Evolutionary conservation across 2,329 filamentous ascomycete species (phyloP).

Genomic region (Fusarium temperatum): DNA sequence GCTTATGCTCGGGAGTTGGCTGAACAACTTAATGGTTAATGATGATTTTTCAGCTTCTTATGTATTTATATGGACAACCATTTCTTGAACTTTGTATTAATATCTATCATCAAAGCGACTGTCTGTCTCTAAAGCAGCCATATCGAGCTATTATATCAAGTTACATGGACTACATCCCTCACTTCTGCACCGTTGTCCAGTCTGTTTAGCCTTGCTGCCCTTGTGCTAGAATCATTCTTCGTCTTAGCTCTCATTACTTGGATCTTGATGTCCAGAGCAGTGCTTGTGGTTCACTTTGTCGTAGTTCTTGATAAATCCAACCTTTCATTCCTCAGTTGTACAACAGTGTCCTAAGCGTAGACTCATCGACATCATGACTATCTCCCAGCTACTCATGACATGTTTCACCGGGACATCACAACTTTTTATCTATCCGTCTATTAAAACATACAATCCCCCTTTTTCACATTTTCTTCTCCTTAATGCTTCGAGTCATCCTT

Average conservation of each 20-base stretch:
- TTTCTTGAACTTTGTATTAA: not conserved
- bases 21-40: not conserved
- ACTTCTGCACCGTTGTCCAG: not conserved
- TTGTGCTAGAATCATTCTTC: not conserved
- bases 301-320: not conserved
- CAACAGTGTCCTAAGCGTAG: not conserved
- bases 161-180: not conserved
- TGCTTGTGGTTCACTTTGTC: not conserved
- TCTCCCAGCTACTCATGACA: constrained; percentile 6
- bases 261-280: rapidly evolving
- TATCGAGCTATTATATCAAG: not conserved
- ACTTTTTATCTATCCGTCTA: constrained; percentile 42
- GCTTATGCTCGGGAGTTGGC: constrained; percentile 56
- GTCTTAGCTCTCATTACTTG: not conserved
- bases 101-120: not conserved
- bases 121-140: not conserved
- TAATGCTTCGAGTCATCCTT: constrained; percentile 64
- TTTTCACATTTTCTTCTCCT: not conserved
- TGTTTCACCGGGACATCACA: constrained; percentile 16
- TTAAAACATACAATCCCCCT: constrained; percentile 18
- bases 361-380: not conserved
- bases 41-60: not conserved
- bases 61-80: not conserved
- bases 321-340: not conserved
- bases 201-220: not conserved